These are phyloP conservation scores for Podospora conica DNA, from an alignment of 495 filamentous ascomycete species.

Conservation along the genomic window DNA sequence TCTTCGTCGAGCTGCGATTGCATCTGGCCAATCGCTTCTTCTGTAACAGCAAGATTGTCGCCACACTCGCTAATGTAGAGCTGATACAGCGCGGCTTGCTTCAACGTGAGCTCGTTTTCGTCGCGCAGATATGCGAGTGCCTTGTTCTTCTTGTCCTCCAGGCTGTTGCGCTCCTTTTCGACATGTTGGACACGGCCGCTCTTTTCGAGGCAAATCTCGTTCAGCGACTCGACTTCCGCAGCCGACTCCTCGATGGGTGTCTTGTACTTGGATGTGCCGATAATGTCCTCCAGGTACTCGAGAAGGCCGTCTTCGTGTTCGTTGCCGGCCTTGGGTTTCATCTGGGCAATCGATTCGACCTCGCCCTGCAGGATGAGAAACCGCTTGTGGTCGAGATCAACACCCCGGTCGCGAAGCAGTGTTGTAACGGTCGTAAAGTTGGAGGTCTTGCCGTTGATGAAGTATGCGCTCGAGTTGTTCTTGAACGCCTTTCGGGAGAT, in stretches of 20 bases:
- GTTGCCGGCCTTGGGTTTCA: conserved; percentile 92
- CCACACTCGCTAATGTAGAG: conserved; percentile 80
- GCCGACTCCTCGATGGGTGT: conserved; percentile 91
- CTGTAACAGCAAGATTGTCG: conserved; percentile 82
- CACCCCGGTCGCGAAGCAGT: conserved; percentile 78
- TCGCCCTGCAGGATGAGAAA: conserved; percentile 97
- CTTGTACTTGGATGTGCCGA: conserved; percentile 97
- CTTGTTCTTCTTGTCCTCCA: conserved; percentile 96
- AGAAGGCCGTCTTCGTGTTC: conserved; percentile 95
- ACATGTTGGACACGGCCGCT: conserved; percentile 91
- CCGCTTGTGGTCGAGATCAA: conserved; percentile 96
- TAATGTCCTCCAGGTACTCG: conserved; percentile 97
- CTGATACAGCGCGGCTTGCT: conserved; percentile 87
- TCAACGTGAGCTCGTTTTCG: conserved; percentile 85
- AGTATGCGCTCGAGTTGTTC: conserved; percentile 97
- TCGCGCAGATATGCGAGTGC: conserved; percentile 81
- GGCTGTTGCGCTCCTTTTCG: conserved; percentile 86
- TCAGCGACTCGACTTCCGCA: conserved; percentile 78
- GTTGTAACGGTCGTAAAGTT: conserved; percentile 88
- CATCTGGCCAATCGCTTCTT: conserved; percentile 85
- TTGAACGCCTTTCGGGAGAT: conserved; percentile 93
- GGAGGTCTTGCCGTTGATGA: conserved; percentile 81
- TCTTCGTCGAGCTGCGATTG: conserved; percentile 82
- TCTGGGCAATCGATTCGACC: conserved; percentile 97
- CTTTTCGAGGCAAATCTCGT: conserved; percentile 93